Evolutionary conservation across 345 rosid species (phyloP).

Genomic region (Brassica incana): DNA sequence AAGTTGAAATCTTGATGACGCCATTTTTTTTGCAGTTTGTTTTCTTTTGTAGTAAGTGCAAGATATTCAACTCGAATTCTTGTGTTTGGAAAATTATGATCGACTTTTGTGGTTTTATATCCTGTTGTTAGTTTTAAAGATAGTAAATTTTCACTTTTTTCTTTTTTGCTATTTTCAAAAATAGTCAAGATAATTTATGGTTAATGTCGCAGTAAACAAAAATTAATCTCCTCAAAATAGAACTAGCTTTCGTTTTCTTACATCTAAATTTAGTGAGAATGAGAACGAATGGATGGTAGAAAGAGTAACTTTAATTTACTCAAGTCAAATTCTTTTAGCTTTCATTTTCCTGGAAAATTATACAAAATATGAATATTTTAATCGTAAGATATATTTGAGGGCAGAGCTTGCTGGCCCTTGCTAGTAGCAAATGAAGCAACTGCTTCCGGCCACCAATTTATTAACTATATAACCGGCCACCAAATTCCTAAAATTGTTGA

Average conservation of each 20-base stretch:
- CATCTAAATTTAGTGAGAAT: constrained; percentile 18
- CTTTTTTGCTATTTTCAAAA: background rate
- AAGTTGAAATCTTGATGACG: constrained; percentile 32
- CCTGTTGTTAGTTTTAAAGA: background rate
- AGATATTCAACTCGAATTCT: constrained; percentile 18
- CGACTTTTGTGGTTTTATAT: background rate
- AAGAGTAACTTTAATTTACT: constrained; percentile 6
- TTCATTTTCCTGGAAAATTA: background rate
- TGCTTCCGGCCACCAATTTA: too few species aligned
- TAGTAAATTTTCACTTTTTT: background rate
- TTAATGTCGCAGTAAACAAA: background rate
- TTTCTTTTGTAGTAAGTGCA: constrained; percentile 13
- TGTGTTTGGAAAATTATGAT: constrained; percentile 10
- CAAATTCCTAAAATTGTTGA: too few species aligned
- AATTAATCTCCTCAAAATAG: background rate
- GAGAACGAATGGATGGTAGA: constrained; percentile 11
- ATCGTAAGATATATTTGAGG: background rate
- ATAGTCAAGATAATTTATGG: constrained; percentile 12
- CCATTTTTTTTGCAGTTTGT: constrained; percentile 18
- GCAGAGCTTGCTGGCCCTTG: too few species aligned
- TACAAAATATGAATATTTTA: background rate
- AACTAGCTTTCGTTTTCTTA: background rate
- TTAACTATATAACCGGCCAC: too few species aligned
- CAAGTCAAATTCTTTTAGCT: background rate
- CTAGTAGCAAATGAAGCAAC: too few species aligned